Evolutionary conservation across 2,329 filamentous ascomycete genomes (phyloP).

Genomic region (Trichoderma koningii): DNA sequence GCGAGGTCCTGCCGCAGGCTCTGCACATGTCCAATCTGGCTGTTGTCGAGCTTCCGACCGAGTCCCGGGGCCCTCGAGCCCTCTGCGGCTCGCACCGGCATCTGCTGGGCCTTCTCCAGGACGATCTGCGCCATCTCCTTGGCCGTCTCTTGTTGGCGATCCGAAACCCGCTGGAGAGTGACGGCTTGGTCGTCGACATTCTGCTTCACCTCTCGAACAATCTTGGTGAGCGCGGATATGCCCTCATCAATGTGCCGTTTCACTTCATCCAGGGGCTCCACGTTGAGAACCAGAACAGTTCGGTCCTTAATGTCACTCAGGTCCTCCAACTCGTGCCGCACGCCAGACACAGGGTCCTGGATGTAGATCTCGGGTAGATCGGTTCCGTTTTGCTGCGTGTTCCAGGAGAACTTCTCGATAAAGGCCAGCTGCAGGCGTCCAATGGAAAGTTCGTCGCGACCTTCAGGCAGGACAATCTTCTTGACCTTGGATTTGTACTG

Average conservation of each 20-base stretch:
- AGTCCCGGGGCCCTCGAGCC: conserved; percentile 42
- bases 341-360: conserved; percentile 90
- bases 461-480: conserved; percentile 87
- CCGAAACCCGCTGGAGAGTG: conserved; percentile 82
- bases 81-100: conserved; percentile 52
- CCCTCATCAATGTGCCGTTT: conserved; percentile 96
- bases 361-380: conserved; percentile 98
- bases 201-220: conserved; percentile 84
- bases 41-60: conserved; percentile 53
- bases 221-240: conserved; percentile 72
- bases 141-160: conserved; percentile 84
- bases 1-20: conserved; percentile 84
- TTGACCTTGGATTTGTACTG: conserved; percentile 98
- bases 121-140: conserved; percentile 70
- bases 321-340: conserved; percentile 96
- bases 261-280: conserved; percentile 92
- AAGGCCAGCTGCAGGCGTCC: conserved; percentile 91
- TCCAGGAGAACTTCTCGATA: conserved; percentile 99
- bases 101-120: conserved; percentile 35
- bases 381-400: conserved; percentile 88
- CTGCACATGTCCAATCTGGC: conserved; percentile 76
- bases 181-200: conserved; percentile 81
- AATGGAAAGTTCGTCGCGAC: conserved; percentile 80
- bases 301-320: conserved; percentile 90
- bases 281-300: conserved; percentile 90